phyloP scores from a whole-genome alignment of 2,329 filamentous ascomycete species.

The Thielaviopsis populi region DNA sequence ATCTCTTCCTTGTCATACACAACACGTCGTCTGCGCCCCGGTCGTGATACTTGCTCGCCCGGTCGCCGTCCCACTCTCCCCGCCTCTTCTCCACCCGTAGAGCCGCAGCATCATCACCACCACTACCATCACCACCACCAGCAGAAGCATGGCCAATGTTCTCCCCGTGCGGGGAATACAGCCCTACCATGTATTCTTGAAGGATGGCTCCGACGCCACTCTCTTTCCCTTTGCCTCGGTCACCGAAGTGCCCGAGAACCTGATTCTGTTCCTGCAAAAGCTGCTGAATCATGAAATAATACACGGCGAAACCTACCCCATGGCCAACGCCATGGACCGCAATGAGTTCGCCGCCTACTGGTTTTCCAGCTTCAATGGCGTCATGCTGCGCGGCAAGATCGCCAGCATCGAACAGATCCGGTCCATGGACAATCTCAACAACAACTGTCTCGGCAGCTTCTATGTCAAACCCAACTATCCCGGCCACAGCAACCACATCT shows the following conservation, averaged over 20 bases:
- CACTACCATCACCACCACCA: not conserved
- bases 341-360: conserved; percentile 69
- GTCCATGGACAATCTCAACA: conserved; percentile 59
- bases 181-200: conserved; percentile 52
- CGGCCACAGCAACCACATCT: conserved; percentile 77
- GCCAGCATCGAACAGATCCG: conserved; percentile 26
- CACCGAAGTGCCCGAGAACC: conserved; percentile 56
- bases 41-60: not conserved
- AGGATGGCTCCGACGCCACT: conserved; percentile 69
- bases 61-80: not conserved
- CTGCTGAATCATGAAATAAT: conserved; percentile 84
- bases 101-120: not conserved
- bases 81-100: not conserved
- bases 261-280: conserved; percentile 64
- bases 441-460: conserved; percentile 74
- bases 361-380: conserved; percentile 79
- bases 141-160: conserved; percentile 33
- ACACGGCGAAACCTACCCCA: conserved; percentile 81
- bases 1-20: not conserved
- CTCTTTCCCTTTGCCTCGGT: conserved; percentile 69
- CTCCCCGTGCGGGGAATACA: conserved; percentile 52
- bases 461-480: conserved; percentile 93
- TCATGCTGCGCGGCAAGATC: conserved; percentile 73
- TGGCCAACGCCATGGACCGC: conserved; percentile 61
- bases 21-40: not conserved